Base-by-base conservation (phyloP, 345 rosid species). In the Clausena lansium region DNA sequence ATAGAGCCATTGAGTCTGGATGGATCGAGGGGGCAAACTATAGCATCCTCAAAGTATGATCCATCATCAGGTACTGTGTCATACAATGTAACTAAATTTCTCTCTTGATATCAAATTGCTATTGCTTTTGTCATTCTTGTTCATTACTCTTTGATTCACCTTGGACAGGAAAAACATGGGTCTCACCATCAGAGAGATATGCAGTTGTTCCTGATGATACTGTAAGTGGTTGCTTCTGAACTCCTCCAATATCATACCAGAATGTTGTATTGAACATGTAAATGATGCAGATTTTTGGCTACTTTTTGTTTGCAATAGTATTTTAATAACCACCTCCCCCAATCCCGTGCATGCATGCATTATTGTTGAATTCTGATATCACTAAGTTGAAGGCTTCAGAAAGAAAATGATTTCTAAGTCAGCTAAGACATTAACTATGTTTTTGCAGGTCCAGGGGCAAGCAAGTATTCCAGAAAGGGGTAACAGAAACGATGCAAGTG, bases 181-280 rank as follows among this genome's bases (percentile, higher is more conserved):
- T 96, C 61, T 88, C 97, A 17, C 97, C 89, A 41, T 78, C 94
- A 2, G 98, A 90, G 85, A 86, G 97, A 91, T 96, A 96, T 85
- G 97, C 98, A 1, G 88, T 94, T 80, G 99, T 92, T 85, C 98
- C 98, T 30, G 88, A 86, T 72, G 98, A 96, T 88, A 84, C 86
- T 14, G 99, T 92, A 79, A 89, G 97, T 80, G 55, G 4, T 22
- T 55, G 54, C 62, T 69, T 71, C 41, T 35, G 4, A 22, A 39
- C 62, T 57, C 17, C 41, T 17, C n/a, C n/a, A 63, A 36, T 54
- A 39, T 36, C 73, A 7, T 54, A 70, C 15, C 57, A 47, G 28
- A 52, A 25, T 22, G n/a, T 75, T 55, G 58, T 52, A 24, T 9
- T 59, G 57, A 57, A 7, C 30, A n/a, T 70, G 14, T 14, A 60